Base-by-base conservation (phyloP, 495 filamentous ascomycete genomes). In the Podospora bellae-mahoneyi region DNA sequence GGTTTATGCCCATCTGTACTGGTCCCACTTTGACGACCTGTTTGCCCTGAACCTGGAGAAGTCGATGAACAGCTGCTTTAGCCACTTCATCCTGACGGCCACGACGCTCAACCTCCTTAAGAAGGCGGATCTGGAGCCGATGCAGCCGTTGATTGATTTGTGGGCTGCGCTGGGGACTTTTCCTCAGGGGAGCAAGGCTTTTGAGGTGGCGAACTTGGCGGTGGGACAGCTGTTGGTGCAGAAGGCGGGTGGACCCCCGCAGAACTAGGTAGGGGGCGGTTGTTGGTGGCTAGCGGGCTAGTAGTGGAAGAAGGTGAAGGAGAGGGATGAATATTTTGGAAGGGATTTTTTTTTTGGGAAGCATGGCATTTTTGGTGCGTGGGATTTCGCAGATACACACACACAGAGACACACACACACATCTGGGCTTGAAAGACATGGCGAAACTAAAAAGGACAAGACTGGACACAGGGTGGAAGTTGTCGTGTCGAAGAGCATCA, bases 21-120 rank as follows among this genome's bases (percentile, higher is more conserved):
- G 92, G 83, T 88, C 89, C 7, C 91, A 94, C 80, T 94, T 90
- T 82, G 77, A 91, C 68, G 89, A 92, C 27, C 91, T 92, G 83
- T 94, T 91, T 83, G 87, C 92, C 75, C 84, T 94, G 68, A 90
- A 88, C 79, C 87, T 90, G 63, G 88, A 92, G 71, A 91, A 92
- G 81, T 88, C 92, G 70, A 86, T 97, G 68, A 97, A 97, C 84
- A 95, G 92, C 78, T 95, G 92, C 80, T 97, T 97, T 78, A 91
- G 93, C 65, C 93, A 96, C 82, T 97, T 96, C 69, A 85, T 96
- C 71, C 89, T 93, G 26, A 94, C 96, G 7, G 92, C 91, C 62
- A 94, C 92, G 68, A 89, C 93, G 60, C 91, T 93, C 75, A 88
- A 89, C 68, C 89, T 97, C 75, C 84, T 97, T 59, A 87, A 88